A percentile compares a stretch with the other conserved stretches of the same genome.
phyloP scores from a whole-genome alignment of 2,329 filamentous ascomycete species.

The Hypoxylon sp. region DNA sequence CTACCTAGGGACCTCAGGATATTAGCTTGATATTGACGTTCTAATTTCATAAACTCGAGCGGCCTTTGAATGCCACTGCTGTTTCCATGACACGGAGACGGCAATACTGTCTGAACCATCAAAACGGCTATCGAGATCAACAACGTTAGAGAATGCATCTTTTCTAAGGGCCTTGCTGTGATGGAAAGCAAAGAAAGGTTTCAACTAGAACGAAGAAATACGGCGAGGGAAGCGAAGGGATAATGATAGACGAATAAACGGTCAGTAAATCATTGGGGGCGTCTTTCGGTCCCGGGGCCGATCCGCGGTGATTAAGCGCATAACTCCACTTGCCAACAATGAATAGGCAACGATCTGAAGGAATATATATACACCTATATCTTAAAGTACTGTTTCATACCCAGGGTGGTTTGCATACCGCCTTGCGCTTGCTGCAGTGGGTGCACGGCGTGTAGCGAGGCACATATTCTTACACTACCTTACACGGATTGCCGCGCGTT shows the following conservation, averaged over 20 bases:
- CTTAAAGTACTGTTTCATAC: neutral
- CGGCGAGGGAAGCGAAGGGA: neutral
- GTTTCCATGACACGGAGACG: conserved; percentile 4
- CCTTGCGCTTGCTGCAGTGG: no score
- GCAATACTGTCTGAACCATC: neutral
- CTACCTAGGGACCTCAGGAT: conserved; percentile 16
- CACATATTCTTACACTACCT: neutral
- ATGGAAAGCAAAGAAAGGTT: neutral
- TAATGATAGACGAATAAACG: neutral
- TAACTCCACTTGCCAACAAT: neutral
- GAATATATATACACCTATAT: neutral
- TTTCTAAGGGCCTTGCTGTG: neutral
- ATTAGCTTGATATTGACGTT: conserved; percentile 32
- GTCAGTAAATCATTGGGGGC: neutral
- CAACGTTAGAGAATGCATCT: conserved; percentile 15
- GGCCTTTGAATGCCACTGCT: conserved; percentile 37
- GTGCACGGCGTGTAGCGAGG: neutral
- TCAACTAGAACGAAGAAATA: neutral
- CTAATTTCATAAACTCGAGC: conserved; percentile 29
- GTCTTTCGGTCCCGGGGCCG: conserved; percentile 20
- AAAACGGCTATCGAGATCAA: neutral
- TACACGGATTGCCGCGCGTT: neutral
- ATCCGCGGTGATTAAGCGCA: neutral
- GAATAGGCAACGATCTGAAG: neutral
- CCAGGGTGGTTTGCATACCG: neutral